phyloP scores from a whole-genome alignment of 2,329 filamentous ascomycete genomes.

The Fusarium foetens region DNA sequence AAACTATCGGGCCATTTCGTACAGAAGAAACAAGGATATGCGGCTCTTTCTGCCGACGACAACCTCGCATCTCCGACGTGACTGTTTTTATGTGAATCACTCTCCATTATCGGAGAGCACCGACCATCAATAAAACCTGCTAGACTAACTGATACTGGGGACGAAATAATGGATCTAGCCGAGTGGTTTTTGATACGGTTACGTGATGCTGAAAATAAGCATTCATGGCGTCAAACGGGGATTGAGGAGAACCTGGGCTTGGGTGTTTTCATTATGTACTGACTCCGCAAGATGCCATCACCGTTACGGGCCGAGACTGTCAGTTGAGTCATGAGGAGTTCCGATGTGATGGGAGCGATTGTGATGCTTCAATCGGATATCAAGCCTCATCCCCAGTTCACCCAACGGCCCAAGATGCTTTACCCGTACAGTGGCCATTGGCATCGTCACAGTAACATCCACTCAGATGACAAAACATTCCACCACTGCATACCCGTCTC shows the following conservation, averaged over 20 bases:
- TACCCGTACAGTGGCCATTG: neutral
- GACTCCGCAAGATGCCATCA: constrained; percentile 20
- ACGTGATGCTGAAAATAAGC: constrained; percentile 31
- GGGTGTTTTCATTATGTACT: constrained; percentile 28
- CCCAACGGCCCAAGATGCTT: neutral
- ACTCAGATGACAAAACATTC: constrained; percentile 1
- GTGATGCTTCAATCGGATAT: constrained; percentile 4
- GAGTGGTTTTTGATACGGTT: constrained; percentile 5
- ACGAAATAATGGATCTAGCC: neutral
- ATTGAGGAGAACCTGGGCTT: constrained; percentile 32
- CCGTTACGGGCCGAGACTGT: constrained; percentile 8
- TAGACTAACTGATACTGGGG: constrained; percentile 1
- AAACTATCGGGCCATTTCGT: constrained; percentile 18
- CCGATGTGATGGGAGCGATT: neutral
- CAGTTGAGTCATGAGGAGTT: constrained; percentile 3
- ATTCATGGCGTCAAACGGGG: constrained; percentile 18
- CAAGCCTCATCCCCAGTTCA: neutral
- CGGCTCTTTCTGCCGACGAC: constrained; percentile 26
- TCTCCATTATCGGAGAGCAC: constrained; percentile 22
- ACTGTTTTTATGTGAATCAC: constrained; percentile 11
- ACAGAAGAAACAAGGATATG: neutral
- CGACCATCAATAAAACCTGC: neutral
- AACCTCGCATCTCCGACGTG: constrained; percentile 28
- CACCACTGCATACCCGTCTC: neutral
- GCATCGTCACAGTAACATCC: neutral